Percentiles rank a stretch among this genome's conserved stretches.
Conservation (phyloP, 1,139 yeast species). For the Williopsis jadinii region DNA sequence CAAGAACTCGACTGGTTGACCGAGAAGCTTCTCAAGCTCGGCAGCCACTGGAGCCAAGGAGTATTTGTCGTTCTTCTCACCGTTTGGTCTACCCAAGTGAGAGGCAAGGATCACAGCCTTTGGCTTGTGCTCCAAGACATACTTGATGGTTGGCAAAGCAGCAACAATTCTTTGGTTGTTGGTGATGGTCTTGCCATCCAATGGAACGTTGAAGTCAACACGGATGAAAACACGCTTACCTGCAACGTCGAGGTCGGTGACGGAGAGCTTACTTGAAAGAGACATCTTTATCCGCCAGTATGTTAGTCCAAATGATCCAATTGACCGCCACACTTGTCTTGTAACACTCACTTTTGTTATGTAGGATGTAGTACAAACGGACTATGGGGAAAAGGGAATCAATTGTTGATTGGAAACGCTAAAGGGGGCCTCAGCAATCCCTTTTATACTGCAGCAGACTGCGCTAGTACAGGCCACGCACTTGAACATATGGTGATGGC, state of each 20-base stretch:
- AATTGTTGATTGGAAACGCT: too few relatives aligned
- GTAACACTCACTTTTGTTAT: too few relatives aligned
- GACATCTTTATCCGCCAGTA: slow-evolving; percentile 51
- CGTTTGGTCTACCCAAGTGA: slow-evolving; percentile 97
- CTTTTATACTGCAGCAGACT: too few relatives aligned
- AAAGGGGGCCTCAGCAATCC: too few relatives aligned
- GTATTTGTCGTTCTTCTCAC: slow-evolving; percentile 74
- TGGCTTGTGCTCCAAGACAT: slow-evolving; percentile 84
- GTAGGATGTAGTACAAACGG: too few relatives aligned
- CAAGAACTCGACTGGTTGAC: slow-evolving; percentile 67
- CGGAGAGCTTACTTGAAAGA: slow-evolving; percentile 83
- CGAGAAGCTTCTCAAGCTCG: slow-evolving; percentile 72
- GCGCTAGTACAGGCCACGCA: too few relatives aligned
- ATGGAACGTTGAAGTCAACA: slow-evolving; percentile 96
- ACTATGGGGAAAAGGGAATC: too few relatives aligned
- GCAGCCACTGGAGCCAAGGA: slow-evolving; percentile 87
- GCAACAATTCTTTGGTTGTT: slow-evolving; percentile 98
- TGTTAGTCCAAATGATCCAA: background rate
- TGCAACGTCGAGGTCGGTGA: slow-evolving; percentile 77
- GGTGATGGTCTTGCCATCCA: slow-evolving; percentile 92
- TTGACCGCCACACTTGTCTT: too few relatives aligned
- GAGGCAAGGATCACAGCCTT: slow-evolving; percentile 87
- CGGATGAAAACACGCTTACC: slow-evolving; percentile 94
- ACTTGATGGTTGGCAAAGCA: slow-evolving; percentile 93
- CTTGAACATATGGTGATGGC: too few relatives aligned